These are phyloP conservation scores for Aspergillus ellipticus DNA, from an alignment of 495 filamentous ascomycete genomes.

Conservation along the genomic window DNA sequence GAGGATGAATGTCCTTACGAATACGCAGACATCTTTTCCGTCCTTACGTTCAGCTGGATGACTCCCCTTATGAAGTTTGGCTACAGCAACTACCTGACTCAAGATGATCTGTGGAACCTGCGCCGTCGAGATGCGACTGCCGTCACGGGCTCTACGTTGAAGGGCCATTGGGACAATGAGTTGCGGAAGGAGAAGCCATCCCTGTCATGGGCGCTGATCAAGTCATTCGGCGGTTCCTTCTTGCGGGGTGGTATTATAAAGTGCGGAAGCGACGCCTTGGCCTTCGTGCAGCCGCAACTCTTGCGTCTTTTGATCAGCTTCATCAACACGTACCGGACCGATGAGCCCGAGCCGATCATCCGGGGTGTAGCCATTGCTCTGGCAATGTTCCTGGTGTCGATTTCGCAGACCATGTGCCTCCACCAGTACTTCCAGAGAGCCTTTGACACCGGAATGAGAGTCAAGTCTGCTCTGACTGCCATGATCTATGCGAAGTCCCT, in stretches of 20 bases:
- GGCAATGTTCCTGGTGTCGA: constrained; percentile 86
- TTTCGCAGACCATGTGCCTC: constrained; percentile 73
- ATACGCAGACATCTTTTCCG: constrained; percentile 91
- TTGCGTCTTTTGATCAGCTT: constrained; percentile 81
- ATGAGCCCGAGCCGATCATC: constrained; percentile 68
- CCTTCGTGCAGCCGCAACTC: constrained; percentile 90
- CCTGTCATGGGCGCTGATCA: constrained; percentile 89
- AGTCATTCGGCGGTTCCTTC: constrained; percentile 81
- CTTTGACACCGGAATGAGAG: constrained; percentile 94
- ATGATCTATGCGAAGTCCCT: constrained; percentile 91
- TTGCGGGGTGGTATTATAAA: constrained; percentile 79
- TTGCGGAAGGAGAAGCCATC: constrained; percentile 71
- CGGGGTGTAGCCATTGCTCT: constrained; percentile 84
- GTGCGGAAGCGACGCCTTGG: constrained; percentile 72
- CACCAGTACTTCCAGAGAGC: constrained; percentile 97
- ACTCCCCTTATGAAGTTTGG: constrained; percentile 96
- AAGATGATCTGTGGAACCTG: constrained; percentile 96
- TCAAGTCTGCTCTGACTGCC: constrained; percentile 84
- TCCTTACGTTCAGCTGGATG: constrained; percentile 97
- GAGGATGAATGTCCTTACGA: constrained; percentile 91
- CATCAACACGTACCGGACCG: constrained; percentile 70
- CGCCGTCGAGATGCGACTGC: constrained; percentile 75
- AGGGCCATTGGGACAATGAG: constrained; percentile 74
- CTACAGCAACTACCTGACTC: constrained; percentile 86
- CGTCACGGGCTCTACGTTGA: constrained; percentile 60